phyloP scores from a whole-genome alignment of 176 grass and related monocot genomes.

The Areca catechu region DNA sequence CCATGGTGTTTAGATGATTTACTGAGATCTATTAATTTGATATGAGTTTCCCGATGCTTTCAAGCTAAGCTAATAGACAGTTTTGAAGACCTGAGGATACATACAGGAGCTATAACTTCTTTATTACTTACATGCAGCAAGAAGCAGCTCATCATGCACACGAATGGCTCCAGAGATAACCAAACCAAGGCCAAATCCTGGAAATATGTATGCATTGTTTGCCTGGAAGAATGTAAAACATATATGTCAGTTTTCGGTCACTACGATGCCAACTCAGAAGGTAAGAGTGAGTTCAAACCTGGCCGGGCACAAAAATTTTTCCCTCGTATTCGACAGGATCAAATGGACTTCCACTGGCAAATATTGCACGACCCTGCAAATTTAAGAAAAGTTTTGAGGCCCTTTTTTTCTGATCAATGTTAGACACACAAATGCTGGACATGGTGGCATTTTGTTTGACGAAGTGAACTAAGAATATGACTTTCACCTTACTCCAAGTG shows the following conservation, averaged over 20 bases:
- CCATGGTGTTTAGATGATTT: too few species aligned
- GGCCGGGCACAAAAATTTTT: slow-evolving; percentile 64
- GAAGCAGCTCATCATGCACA: slow-evolving; percentile 93
- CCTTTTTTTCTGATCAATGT: neutral
- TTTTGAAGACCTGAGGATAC: neutral
- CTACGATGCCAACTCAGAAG: neutral
- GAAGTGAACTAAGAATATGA: neutral
- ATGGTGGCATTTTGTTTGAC: too few species aligned
- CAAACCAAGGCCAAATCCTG: slow-evolving; percentile 85
- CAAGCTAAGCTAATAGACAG: too few species aligned
- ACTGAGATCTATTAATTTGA: too few species aligned
- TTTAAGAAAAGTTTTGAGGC: slow-evolving; percentile 10
- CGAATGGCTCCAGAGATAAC: slow-evolving; percentile 80
- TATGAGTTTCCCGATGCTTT: too few species aligned
- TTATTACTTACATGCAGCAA: slow-evolving; percentile 80
- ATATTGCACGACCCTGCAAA: slow-evolving; percentile 70
- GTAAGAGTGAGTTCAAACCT: slow-evolving; percentile 47
- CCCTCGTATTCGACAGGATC: slow-evolving; percentile 67
- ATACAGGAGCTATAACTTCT: slow-evolving; percentile 5
- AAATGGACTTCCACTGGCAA: slow-evolving; percentile 99
- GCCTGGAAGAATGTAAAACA: slow-evolving; percentile 30
- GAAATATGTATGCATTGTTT: slow-evolving; percentile 99
- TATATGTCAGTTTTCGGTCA: neutral
- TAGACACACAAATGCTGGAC: neutral
- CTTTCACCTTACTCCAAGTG: slow-evolving; percentile 62